Evolutionary conservation across 2,329 filamentous ascomycete species (phyloP).

Genomic region (Trichoderma afroharzianum): DNA sequence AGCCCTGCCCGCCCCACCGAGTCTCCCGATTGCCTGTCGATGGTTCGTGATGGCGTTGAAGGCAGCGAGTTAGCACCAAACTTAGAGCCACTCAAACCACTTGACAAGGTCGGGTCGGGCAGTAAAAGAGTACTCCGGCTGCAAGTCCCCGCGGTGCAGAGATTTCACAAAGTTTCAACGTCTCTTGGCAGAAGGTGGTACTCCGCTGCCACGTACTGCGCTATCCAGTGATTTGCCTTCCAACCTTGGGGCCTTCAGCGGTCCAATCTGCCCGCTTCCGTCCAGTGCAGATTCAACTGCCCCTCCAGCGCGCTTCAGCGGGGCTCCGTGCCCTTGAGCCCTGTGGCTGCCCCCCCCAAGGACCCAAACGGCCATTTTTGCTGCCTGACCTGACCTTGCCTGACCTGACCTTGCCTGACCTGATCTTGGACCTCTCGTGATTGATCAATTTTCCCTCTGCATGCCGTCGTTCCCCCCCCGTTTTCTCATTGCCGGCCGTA

Average conservation of each 20-base stretch:
- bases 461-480: neutral
- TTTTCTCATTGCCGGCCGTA: neutral
- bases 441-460: conserved; percentile 9
- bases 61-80: neutral
- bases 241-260: neutral
- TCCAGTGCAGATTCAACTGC: neutral
- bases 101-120: neutral
- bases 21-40: neutral
- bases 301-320: neutral
- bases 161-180: no score
- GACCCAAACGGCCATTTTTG: neutral
- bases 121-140: neutral
- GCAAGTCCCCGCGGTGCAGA: neutral
- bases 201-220: neutral
- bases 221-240: neutral
- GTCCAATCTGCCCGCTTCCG: neutral
- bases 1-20: neutral
- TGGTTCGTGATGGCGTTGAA: neutral
- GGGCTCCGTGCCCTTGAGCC: neutral
- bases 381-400: conserved; percentile 8
- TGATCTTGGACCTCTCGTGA: conserved; percentile 8
- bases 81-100: neutral
- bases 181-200: neutral
- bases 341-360: neutral
- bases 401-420: neutral